Evolutionary conservation across 768 basidiomycete species (phyloP).

Genomic region (Leucocoprinus birnbaumii): DNA sequence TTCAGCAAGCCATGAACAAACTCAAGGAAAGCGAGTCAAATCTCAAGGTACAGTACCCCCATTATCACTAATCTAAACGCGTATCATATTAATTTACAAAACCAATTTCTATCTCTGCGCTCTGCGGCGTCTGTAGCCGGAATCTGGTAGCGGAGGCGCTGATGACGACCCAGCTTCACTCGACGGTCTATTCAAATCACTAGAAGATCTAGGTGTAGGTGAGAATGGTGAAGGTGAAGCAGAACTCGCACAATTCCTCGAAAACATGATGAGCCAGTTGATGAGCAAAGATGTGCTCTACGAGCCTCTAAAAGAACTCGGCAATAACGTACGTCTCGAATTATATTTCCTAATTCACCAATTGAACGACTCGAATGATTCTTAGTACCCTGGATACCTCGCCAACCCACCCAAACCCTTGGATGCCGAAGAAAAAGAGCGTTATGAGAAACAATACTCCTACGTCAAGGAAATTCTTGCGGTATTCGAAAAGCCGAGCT

Average conservation of each 20-base stretch:
- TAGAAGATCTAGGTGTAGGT: constrained; percentile 34
- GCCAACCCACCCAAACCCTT: constrained; percentile 50
- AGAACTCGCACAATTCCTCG: constrained; percentile 65
- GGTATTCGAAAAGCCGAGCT: constrained; percentile 61
- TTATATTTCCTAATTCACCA: not conserved
- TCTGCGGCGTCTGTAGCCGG: constrained; percentile 16
- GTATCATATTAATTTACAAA: not conserved
- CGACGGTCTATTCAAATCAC: constrained; percentile 48
- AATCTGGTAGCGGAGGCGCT: constrained; percentile 17
- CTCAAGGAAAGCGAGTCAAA: constrained; percentile 65
- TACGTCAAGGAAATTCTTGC: constrained; percentile 58
- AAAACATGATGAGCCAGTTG: constrained; percentile 78
- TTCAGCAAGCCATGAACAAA: constrained; percentile 72
- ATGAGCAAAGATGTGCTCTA: constrained; percentile 85
- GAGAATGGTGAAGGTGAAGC: constrained; percentile 44
- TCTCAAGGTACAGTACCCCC: constrained; percentile 34
- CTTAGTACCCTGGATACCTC: constrained; percentile 78
- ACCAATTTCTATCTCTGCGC: not conserved
- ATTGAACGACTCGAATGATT: not conserved
- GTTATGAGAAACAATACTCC: constrained; percentile 59
- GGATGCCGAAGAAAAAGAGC: constrained; percentile 52
- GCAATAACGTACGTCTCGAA: constrained; percentile 50
- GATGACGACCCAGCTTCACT: constrained; percentile 34
- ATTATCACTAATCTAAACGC: constrained; percentile 3
- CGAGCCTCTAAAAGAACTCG: constrained; percentile 81